Evolutionary conservation across 305 asterid species (phyloP), one percentile per base, ranked within the genome.

Genomic region (Lippia alba): DNA sequence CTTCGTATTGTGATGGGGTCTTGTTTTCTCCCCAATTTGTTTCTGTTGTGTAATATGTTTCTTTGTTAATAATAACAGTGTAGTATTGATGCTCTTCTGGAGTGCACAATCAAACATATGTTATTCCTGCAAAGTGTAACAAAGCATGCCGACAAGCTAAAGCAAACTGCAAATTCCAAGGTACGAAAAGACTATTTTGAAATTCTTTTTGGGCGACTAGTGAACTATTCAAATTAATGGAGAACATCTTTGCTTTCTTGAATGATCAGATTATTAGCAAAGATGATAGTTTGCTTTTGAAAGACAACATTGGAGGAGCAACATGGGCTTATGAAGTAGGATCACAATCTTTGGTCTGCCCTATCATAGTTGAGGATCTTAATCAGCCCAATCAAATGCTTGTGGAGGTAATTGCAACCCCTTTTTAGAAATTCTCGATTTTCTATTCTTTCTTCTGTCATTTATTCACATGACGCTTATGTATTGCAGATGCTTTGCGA

Each of bases 281-380:
- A 77, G 96, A 83, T 64, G 92, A 87, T 6, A 86, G 87, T 39
- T 61, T 82, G 53, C 80, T 81, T 58, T 56, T 75, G 57, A 84
- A 79, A 77, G 93, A 86, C 64, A 82, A 79, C 66, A 78, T 75
- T 48, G 91, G 91, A 41, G 96, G 96, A 72, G 96, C 90, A 33
- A 91, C 96, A 1, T 91, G 97, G 97, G 97, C 92, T 3, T 88
- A 85, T 67, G 97, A 91, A 84, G 83, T 88, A 24, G 96, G 96
- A 15, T 85, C 89, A 8, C 89, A 86, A 69, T 84, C 93, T 45
- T 85, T 74, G 85, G 85, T 81, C 74, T 85, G 96, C 71, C 97
- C 96, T 6, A 91, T 91, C 50, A 79, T 84, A 66, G 91, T 90
- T 30, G 95, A 90, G 90, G 88, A 90, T 79, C 83, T 90, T 16